Evolutionary conservation across 2,329 filamentous ascomycete species (phyloP).

Genomic region (Tetracladium maxilliforme): DNA sequence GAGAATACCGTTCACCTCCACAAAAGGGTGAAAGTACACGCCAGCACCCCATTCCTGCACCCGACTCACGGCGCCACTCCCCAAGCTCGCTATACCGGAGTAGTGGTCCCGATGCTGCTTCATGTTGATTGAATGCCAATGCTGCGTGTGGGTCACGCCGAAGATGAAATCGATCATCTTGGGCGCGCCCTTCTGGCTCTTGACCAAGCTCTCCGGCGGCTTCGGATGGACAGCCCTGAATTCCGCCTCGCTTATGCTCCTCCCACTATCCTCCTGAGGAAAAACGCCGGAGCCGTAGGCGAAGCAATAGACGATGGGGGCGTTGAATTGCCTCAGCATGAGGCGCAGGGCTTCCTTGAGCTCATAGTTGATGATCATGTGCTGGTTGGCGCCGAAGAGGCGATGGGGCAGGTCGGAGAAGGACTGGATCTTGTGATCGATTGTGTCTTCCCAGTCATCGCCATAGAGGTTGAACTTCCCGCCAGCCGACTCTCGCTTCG

Average conservation of each 20-base stretch:
- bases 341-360: slow-evolving; percentile 83
- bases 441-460: slow-evolving; percentile 65
- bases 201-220: slow-evolving; percentile 64
- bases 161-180: slow-evolving; percentile 99
- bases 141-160: slow-evolving; percentile 83
- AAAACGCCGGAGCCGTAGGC: slow-evolving; percentile 97
- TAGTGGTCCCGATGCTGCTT: slow-evolving; percentile 84
- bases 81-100: slow-evolving; percentile 67
- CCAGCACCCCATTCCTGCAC: slow-evolving; percentile 91
- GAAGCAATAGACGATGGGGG: slow-evolving; percentile 91
- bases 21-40: slow-evolving; percentile 94
- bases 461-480: too few species aligned
- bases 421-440: slow-evolving; percentile 53
- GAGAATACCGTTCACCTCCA: slow-evolving; percentile 85
- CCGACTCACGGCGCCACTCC: slow-evolving; percentile 70
- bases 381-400: slow-evolving; percentile 87
- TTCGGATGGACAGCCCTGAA: slow-evolving; percentile 62
- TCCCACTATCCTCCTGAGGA: slow-evolving; percentile 57
- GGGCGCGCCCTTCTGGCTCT: slow-evolving; percentile 72
- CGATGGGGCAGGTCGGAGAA: slow-evolving; percentile 65
- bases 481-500: too few species aligned
- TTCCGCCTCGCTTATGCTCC: too few species aligned
- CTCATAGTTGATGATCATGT: slow-evolving; percentile 90
- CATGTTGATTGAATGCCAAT: slow-evolving; percentile 93
- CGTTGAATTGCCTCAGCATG: slow-evolving; percentile 81